These are phyloP conservation scores for Solioccasus polychromus DNA, from an alignment of 768 basidiomycete species.

Conservation along the genomic window DNA sequence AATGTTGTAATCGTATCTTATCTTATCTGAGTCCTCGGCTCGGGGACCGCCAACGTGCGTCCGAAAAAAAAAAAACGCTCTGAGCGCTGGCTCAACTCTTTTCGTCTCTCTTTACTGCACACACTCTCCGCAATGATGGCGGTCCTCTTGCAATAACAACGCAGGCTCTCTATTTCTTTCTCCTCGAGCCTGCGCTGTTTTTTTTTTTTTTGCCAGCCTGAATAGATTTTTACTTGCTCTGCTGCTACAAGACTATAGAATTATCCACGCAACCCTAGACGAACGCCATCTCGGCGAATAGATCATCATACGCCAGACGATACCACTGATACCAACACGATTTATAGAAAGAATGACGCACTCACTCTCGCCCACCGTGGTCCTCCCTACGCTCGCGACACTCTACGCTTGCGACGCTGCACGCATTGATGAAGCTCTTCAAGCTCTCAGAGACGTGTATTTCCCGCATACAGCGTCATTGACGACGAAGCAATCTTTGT, in stretches of 20 bases:
- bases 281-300: slow-evolving; percentile 5
- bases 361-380: slow-evolving; percentile 41
- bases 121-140: slow-evolving; percentile 38
- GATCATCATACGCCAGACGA: slow-evolving; percentile 7
- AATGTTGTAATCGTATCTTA: slow-evolving; percentile 12
- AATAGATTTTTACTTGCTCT: slow-evolving; percentile 2
- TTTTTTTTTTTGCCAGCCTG: background rate
- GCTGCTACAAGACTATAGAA: slow-evolving; percentile 20
- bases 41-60: slow-evolving; percentile 5
- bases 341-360: slow-evolving; percentile 18
- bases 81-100: background rate
- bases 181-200: slow-evolving; percentile 21
- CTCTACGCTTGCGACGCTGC: slow-evolving; percentile 37
- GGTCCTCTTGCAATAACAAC: slow-evolving; percentile 52
- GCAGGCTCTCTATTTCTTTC: slow-evolving; percentile 34
- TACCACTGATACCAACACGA: too few relatives aligned
- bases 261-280: slow-evolving; percentile 9
- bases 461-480: slow-evolving; percentile 35
- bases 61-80: background rate
- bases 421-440: slow-evolving; percentile 40
- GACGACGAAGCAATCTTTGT: slow-evolving; percentile 9
- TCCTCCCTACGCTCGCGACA: slow-evolving; percentile 55
- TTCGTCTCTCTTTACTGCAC: background rate
- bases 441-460: slow-evolving; percentile 50
- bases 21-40: slow-evolving; percentile 28